Percentiles rank a stretch among this genome's conserved stretches.
These are phyloP conservation scores for Fusarium sp. DNA, from an alignment of 2,329 filamentous ascomycete genomes.

Conservation along the genomic window DNA sequence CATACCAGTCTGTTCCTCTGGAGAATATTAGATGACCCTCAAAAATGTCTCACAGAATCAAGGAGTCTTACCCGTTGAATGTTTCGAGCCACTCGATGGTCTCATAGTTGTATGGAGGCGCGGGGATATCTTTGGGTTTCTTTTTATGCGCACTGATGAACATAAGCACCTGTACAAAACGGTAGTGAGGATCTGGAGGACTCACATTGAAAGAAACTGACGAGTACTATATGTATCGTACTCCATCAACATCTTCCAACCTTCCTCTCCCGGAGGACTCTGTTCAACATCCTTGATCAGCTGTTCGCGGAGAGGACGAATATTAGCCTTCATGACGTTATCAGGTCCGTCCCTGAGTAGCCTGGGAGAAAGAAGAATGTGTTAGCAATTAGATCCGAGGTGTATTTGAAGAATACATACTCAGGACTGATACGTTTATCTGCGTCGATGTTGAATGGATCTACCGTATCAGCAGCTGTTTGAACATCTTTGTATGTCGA, in stretches of 20 bases:
- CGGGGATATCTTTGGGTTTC: not conserved
- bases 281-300: not conserved
- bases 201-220: constrained; percentile 42
- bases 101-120: constrained; percentile 27
- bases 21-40: not conserved
- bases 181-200: not conserved
- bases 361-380: fast-evolving
- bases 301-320: constrained; percentile 8
- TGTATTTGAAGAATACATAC: not conserved
- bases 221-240: constrained; percentile 37
- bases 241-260: constrained; percentile 27
- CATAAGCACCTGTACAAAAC: too few relatives aligned
- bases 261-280: not conserved
- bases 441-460: constrained; percentile 4
- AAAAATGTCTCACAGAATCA: fast-evolving
- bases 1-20: constrained; percentile 44
- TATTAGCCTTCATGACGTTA: constrained; percentile 11
- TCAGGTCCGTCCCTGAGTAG: constrained; percentile 1
- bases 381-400: not conserved
- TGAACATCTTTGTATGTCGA: constrained; percentile 1
- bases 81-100: constrained; percentile 46
- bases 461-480: not conserved
- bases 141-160: not conserved
- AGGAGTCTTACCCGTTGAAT: constrained; percentile 32
- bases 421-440: not conserved